A percentile compares a stretch with the other conserved stretches of the same genome.
These are phyloP conservation scores for Linum tenue DNA, from an alignment of 345 rosid species.

Conservation along the genomic window DNA sequence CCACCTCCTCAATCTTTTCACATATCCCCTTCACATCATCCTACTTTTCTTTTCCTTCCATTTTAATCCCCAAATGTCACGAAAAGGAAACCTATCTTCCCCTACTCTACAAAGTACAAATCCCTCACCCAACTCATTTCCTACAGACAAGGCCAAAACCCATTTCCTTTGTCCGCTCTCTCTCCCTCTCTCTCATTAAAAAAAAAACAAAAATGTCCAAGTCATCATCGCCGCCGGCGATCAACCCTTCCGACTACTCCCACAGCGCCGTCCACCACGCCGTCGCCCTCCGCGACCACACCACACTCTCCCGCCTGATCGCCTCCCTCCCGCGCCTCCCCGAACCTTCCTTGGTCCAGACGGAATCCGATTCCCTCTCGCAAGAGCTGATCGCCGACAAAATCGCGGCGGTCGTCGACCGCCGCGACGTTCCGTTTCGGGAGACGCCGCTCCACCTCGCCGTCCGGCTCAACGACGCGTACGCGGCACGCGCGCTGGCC, in stretches of 20 bases:
- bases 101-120: no score
- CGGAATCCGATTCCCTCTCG: constrained; percentile 57
- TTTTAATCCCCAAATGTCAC: no score
- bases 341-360: constrained; percentile 54
- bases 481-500: constrained; percentile 41
- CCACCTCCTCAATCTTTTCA: no score
- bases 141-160: no score
- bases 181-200: no score
- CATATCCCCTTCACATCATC: no score
- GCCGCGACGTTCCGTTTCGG: constrained; percentile 68
- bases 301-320: constrained; percentile 52
- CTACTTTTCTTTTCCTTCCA: no score
- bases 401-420: constrained; percentile 66
- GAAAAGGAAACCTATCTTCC: no score
- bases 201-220: neutral
- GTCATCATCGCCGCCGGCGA: constrained; percentile 15
- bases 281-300: constrained; percentile 62
- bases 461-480: constrained; percentile 50
- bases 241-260: constrained; percentile 57
- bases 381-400: constrained; percentile 65
- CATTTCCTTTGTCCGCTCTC: no score
- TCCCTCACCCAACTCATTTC: no score
- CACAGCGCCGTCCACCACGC: constrained; percentile 89
- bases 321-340: constrained; percentile 54
- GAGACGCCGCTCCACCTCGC: constrained; percentile 93